Evolutionary conservation across 2,329 filamentous ascomycete species (phyloP).

Genomic region (Claviceps sp.): DNA sequence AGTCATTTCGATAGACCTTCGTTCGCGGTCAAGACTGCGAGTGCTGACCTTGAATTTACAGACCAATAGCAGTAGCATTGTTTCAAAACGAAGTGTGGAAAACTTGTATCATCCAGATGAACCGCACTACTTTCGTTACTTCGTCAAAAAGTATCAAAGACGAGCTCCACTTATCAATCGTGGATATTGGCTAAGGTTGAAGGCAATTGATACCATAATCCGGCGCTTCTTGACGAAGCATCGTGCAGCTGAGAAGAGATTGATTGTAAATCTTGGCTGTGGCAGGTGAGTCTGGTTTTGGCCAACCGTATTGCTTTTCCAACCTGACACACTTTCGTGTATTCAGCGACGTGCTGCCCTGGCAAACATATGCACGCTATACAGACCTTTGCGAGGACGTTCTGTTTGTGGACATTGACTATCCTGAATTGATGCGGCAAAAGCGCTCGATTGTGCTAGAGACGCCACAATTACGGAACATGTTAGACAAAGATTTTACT

Average conservation of each 20-base stretch:
- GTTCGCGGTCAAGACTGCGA: not conserved
- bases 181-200: slow-evolving; percentile 77
- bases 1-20: not conserved
- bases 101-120: slow-evolving; percentile 66
- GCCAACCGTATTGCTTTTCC: not conserved
- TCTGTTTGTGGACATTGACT: slow-evolving; percentile 76
- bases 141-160: slow-evolving; percentile 71
- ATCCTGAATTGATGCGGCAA: slow-evolving; percentile 62
- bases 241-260: slow-evolving; percentile 43
- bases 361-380: slow-evolving; percentile 64
- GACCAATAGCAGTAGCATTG: slow-evolving; percentile 87
- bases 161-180: slow-evolving; percentile 83
- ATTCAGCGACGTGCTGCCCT: slow-evolving; percentile 69
- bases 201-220: slow-evolving; percentile 64
- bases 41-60: slow-evolving; percentile 16
- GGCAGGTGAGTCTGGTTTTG: slow-evolving; percentile 57
- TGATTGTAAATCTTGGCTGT: slow-evolving; percentile 76
- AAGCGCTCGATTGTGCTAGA: slow-evolving; percentile 57
- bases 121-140: slow-evolving; percentile 75
- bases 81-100: slow-evolving; percentile 88
- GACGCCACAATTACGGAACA: slow-evolving; percentile 40
- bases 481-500: slow-evolving; percentile 18
- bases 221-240: slow-evolving; percentile 52
- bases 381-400: slow-evolving; percentile 40
- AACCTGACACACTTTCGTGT: not conserved